Evolutionary conservation across 495 filamentous ascomycete species (phyloP), one percentile per base, ranked within the genome.

Genomic region (Aspergillus indologenus): DNA sequence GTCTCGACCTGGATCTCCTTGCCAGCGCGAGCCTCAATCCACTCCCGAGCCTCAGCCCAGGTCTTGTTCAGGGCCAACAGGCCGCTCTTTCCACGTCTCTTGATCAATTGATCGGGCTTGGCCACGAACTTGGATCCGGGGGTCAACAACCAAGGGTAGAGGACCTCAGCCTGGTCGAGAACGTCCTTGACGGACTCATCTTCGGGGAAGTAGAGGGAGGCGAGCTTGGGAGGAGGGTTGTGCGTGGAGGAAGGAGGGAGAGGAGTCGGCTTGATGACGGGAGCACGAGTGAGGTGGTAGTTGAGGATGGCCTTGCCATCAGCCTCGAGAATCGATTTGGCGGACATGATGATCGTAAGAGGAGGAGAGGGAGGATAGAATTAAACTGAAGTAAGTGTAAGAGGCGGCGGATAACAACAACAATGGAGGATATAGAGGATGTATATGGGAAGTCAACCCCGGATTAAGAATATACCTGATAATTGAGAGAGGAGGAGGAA

Each of bases 241-340:
- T 99, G 94, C 73, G 86, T 94, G 59, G 86, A 71, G 61, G 90
- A 81, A 63, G 84, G 71, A 63, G 94, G 92, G 22, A 99, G 90
- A 75, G 95, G 90, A 68, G 91, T 91, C 53, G 94, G 91, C 87
- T 96, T 96, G 85, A 99, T 97, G 71, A 96, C 88, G 57, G 93
- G 88, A 59, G 94, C 92, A 69, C 94, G 89, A 65, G 94, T 99
- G 82, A 99, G 92, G 85, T 99, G 94, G 83, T 96, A 99, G 88
- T 96, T 97, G 83, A 99, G 82, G 83, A 99, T 98, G 81, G 94
- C 94, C 89, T 99, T 99, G 85, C 94, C 94, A 80, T 99, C 94
- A 83, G 95, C 94, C 80, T 99, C 94, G 84, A 87, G 78, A 70
- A 99, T 97, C 59, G 93, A 88, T 80, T 99, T 99, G 76, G 94